These are phyloP conservation scores for Galerina marginata DNA, from an alignment of 768 basidiomycete genomes.

Conservation along the genomic window DNA sequence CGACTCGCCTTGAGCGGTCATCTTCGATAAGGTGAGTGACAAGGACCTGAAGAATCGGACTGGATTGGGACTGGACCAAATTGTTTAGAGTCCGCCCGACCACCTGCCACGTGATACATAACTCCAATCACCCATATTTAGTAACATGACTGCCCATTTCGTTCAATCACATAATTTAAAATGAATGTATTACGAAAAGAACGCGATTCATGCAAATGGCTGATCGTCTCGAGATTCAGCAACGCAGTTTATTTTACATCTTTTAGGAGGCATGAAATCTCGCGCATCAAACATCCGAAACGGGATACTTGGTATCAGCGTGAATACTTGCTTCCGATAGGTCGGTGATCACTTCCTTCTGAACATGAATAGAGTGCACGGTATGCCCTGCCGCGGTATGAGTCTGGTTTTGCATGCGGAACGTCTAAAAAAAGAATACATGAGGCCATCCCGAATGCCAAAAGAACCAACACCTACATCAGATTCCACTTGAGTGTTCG, in stretches of 20 bases:
- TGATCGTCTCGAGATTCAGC: background rate
- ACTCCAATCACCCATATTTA: background rate
- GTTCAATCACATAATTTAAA: background rate
- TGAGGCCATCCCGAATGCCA: background rate
- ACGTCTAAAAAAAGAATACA: constrained; percentile 16
- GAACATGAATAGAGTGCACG: constrained; percentile 34
- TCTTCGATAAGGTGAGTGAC: background rate
- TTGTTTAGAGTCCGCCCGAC: no score
- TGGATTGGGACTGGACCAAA: no score
- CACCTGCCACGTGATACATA: background rate
- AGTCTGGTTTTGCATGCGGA: constrained; percentile 33
- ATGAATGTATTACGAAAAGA: constrained; percentile 1
- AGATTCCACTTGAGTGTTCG: constrained; percentile 34
- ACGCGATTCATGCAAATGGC: background rate
- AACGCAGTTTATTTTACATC: background rate
- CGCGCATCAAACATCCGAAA: constrained; percentile 16
- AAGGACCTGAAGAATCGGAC: background rate
- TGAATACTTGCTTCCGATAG: constrained; percentile 8
- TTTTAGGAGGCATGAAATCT: background rate
- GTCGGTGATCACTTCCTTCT: constrained; percentile 34
- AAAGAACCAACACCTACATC: constrained; percentile 30
- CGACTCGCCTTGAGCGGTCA: background rate
- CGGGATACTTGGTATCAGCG: constrained; percentile 27
- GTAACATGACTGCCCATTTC: background rate
- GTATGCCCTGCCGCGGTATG: constrained; percentile 22